phyloP scores from a whole-genome alignment of 345 rosid species.

The Dovyalis caffra region DNA sequence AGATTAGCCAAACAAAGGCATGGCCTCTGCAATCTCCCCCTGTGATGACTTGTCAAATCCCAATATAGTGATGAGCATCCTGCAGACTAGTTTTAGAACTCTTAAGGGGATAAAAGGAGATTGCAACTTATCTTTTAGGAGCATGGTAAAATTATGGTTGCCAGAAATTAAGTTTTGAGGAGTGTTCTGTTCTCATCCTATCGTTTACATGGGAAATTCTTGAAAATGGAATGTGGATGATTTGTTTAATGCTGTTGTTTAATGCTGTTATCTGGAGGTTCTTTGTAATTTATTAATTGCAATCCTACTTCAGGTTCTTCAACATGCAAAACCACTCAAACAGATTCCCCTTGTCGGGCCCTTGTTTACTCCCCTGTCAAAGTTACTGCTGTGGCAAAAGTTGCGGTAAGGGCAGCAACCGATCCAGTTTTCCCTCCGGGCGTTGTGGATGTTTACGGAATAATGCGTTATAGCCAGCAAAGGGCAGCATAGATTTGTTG shows the following conservation, averaged over 20 bases:
- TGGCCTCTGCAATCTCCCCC: neutral
- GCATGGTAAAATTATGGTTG: neutral
- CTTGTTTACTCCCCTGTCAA: constrained; percentile 49
- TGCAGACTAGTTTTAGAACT: neutral
- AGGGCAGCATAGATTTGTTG: constrained; percentile 33
- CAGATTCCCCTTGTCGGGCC: constrained; percentile 60
- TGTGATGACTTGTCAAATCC: neutral
- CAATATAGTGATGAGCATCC: too few relatives aligned
- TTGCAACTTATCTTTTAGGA: neutral
- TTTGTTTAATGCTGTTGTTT: too few relatives aligned
- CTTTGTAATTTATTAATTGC: neutral
- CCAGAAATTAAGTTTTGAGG: neutral
- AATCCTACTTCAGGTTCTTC: constrained; percentile 37
- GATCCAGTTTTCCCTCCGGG: constrained; percentile 68
- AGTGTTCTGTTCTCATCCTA: neutral
- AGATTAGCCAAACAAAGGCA: neutral
- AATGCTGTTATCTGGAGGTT: neutral
- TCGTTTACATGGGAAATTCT: neutral
- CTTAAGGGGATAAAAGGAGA: too few relatives aligned
- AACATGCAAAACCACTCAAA: constrained; percentile 48
- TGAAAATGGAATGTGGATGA: neutral
- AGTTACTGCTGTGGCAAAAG: constrained; percentile 47
- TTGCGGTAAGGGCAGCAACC: constrained; percentile 53
- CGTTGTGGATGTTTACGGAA: constrained; percentile 46
- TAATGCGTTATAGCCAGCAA: constrained; percentile 43